These are phyloP conservation scores for Miamiensis avidus DNA, from an alignment of 169 alveolate species.

Conservation along the genomic window DNA sequence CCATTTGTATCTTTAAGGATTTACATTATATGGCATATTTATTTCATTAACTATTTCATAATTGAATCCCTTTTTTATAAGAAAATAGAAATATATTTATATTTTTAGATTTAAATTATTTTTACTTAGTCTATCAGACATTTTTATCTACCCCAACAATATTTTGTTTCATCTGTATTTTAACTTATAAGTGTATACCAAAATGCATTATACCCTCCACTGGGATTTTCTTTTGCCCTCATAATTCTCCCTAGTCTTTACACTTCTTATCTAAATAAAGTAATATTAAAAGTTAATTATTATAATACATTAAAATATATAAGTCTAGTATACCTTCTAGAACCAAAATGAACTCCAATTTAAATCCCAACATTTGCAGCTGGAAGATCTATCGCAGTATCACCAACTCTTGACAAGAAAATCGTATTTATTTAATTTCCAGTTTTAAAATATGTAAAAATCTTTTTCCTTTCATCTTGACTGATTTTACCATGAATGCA, in stretches of 20 bases:
- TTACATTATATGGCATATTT: conserved; percentile 32
- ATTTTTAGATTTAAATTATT: conserved; percentile 33
- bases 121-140: conserved; percentile 97
- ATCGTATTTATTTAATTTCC: conserved; percentile 90
- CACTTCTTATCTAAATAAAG: conserved; percentile 94
- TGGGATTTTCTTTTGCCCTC: conserved; percentile 95
- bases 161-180: conserved; percentile 97
- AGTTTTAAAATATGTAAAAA: conserved; percentile 91
- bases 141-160: conserved; percentile 96
- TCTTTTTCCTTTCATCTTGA: conserved; percentile 90
- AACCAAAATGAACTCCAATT: conserved; percentile 97
- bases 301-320: no score
- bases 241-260: conserved; percentile 99
- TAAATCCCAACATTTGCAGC: conserved; percentile 99
- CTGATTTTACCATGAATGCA: conserved; percentile 92
- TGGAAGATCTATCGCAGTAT: conserved; percentile 99
- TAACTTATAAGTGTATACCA: conserved; percentile 97
- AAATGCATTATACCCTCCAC: conserved; percentile 91
- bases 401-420: conserved; percentile 98
- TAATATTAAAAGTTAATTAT: no score
- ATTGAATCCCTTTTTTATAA: conserved; percentile 24
- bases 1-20: conserved; percentile 34
- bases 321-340: conserved; percentile 94
- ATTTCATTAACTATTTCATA: conserved; percentile 35
- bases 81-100: neutral